Evolutionary conservation across 2,329 filamentous ascomycete genomes (phyloP).

Genomic region (Fusarium armeniacum): DNA sequence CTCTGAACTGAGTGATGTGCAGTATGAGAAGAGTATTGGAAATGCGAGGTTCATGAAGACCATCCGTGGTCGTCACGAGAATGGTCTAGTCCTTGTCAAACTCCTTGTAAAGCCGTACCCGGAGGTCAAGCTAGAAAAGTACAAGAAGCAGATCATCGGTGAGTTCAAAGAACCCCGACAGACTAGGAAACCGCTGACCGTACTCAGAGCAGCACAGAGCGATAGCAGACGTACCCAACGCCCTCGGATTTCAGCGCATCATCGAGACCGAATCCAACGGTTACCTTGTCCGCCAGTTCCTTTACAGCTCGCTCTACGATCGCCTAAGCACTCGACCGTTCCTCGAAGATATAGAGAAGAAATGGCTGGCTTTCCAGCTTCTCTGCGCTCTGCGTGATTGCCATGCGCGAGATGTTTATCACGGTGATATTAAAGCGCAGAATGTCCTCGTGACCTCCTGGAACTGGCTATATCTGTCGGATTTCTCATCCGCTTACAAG

Average conservation of each 20-base stretch:
- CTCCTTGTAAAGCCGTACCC: constrained; percentile 93
- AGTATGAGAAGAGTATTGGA: constrained; percentile 92
- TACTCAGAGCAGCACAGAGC: constrained; percentile 81
- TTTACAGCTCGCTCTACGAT: constrained; percentile 97
- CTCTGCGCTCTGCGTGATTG: constrained; percentile 93
- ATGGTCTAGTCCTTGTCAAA: constrained; percentile 94
- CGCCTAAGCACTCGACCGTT: constrained; percentile 96
- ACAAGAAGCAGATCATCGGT: constrained; percentile 83
- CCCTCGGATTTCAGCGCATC: constrained; percentile 88
- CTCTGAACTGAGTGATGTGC: constrained; percentile 88
- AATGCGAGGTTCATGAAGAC: constrained; percentile 97
- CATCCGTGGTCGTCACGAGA: constrained; percentile 88
- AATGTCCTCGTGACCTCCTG: constrained; percentile 97
- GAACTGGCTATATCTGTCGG: constrained; percentile 99
- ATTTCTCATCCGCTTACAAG: constrained; percentile 97
- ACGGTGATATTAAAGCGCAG: constrained; percentile 98
- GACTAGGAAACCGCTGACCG: constrained; percentile 4
- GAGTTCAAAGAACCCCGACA: constrained; percentile 49
- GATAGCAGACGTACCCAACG: constrained; percentile 88
- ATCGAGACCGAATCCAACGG: constrained; percentile 93
- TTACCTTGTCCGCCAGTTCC: constrained; percentile 92
- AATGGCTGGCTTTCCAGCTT: constrained; percentile 97
- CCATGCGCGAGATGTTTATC: constrained; percentile 88
- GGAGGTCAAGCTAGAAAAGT: constrained; percentile 82
- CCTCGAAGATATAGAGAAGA: constrained; percentile 97